Conservation (phyloP, 768 basidiomycete species). For the Tephrocybe sp. region DNA sequence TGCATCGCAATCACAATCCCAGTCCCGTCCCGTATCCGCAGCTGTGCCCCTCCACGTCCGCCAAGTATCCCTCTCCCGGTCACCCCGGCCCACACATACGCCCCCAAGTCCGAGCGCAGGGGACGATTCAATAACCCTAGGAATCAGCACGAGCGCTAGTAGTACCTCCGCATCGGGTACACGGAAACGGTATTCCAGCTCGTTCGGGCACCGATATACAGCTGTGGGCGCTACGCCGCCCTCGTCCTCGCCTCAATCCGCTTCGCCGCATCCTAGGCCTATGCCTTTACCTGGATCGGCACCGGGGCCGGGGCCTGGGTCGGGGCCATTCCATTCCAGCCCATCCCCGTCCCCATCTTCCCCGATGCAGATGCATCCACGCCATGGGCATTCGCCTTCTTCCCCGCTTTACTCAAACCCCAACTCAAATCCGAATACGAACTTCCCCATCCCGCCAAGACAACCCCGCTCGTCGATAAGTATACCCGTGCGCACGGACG, state of each 20-base stretch:
- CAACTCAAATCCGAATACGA: conserved; percentile 33
- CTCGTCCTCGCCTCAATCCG: conserved; percentile 19
- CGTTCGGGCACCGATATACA: conserved; percentile 70
- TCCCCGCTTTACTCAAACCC: conserved; percentile 18
- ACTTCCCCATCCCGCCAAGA: background rate
- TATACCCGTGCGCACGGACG: conserved; percentile 46
- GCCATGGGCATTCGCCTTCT: no score
- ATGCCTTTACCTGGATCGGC: background rate
- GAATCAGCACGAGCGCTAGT: conserved; percentile 1
- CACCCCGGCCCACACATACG: background rate
- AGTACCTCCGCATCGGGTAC: background rate
- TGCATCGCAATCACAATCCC: conserved; percentile 2
- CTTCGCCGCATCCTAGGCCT: conserved; percentile 1
- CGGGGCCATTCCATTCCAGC: no score
- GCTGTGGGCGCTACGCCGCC: conserved; percentile 18
- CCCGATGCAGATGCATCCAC: no score
- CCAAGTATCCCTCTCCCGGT: conserved; percentile 4
- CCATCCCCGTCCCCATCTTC: no score
- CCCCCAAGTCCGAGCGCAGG: no score
- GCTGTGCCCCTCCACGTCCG: conserved; percentile 1
- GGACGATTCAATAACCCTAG: no score
- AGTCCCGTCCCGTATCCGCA: background rate
- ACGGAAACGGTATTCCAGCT: conserved; percentile 65
- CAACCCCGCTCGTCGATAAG: background rate
- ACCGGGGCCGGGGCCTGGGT: no score